Conservation (phyloP, 352 stramenopile genomes). For the Blastocystis sp. region DNA sequence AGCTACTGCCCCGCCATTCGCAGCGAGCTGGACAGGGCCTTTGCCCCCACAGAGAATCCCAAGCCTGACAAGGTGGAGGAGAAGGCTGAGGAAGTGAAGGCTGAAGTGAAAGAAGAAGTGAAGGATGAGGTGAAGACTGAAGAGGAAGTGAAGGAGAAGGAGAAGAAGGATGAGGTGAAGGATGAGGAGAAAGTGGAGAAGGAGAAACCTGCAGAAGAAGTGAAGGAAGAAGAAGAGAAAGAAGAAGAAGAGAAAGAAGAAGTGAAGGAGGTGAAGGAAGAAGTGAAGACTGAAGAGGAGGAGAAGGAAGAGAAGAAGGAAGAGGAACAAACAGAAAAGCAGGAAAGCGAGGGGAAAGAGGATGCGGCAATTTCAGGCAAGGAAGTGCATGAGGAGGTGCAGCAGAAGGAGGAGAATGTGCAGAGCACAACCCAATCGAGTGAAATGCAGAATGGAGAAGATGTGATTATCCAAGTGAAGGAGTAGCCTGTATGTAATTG, state of each 20-base stretch:
- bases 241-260: not conserved
- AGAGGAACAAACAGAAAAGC: not conserved
- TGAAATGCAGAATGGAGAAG: not conserved
- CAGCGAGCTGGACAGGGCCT: slow-evolving; percentile 10
- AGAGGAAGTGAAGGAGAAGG: not conserved
- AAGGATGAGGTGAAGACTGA: not conserved
- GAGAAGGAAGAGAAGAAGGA: not conserved
- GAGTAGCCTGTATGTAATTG: not conserved
- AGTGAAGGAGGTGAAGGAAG: not conserved
- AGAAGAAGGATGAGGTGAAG: not conserved
- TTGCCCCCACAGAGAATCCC: not conserved
- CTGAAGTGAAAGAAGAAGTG: not conserved
- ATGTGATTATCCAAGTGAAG: not conserved
- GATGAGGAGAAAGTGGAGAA: not conserved
- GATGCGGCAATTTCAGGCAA: not conserved
- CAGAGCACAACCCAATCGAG: not conserved
- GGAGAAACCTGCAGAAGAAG: not conserved
- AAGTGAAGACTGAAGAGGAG: not conserved
- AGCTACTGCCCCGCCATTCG: slow-evolving; percentile 52
- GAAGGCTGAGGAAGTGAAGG: not conserved
- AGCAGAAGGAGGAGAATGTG: not conserved
- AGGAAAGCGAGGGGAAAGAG: not conserved
- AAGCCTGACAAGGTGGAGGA: not conserved
- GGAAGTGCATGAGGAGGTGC: not conserved
- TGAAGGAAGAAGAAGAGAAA: not conserved